Evolutionary conservation across 768 basidiomycete species (phyloP), one percentile per base, ranked within the genome.

Genomic region (Erythrobasidium yunnanense): DNA sequence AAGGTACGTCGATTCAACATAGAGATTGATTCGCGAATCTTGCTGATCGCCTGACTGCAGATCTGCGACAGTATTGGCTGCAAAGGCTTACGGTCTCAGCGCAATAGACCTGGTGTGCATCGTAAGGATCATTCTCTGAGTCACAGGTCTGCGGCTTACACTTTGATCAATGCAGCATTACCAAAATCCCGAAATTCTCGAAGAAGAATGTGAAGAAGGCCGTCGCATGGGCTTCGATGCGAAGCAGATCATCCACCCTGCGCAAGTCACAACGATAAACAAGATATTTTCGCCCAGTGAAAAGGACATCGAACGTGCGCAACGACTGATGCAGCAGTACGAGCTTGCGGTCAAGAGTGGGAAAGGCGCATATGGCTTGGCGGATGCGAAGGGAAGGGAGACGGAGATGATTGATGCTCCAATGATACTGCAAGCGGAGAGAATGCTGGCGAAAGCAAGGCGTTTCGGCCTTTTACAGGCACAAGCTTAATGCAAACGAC

Each of bases 161-260:
- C 7, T 11, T 15, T 45, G 15, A 7, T 23, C 2, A 47, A 11
- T 11, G 11, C 84, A 91, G 34, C 85, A 91, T 72, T 92, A 90
- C 77, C 87, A 85, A 71, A 84, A 91, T 72, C 71, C 78, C 8
- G 79, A 81, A 17, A 82, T 82, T 66, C 78, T 95, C 30, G 76
- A 77, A 69, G 83, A 86, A 0, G 92, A 95, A 74, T 87, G 85
- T 55, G 74, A 80, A 52, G 90, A 95, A 70, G 92, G 88, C 13
- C 76, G 86, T 51, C 78, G 83, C 62, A 77, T 95, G 15, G 92
- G 92, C 0, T 96, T 90, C 73, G 86, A 85, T n/a, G 92, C 90
- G 49, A 66, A 70, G 88, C 92, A 96, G 90, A 89, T 87, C 1
- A 92, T 96, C 42, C 92, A 96, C 75, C 92, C 92, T 0, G 78